phyloP scores from a whole-genome alignment of 768 basidiomycete species.

The Mycena belliarum region DNA sequence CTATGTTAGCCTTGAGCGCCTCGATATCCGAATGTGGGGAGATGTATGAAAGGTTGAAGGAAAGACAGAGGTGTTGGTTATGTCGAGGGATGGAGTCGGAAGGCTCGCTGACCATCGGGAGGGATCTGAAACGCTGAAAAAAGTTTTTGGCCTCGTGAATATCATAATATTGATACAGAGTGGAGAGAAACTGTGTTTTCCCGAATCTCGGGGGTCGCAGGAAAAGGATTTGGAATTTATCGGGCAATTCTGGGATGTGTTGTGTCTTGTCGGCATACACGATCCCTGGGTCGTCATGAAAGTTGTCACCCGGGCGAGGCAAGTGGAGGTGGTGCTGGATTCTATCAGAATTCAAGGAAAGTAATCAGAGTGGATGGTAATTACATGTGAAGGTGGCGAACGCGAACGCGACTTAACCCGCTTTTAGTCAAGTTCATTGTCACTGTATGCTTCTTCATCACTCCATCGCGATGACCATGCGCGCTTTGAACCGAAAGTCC shows the following conservation, averaged over 20 bases:
- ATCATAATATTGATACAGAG: background rate
- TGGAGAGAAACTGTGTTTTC: slow-evolving; percentile 4
- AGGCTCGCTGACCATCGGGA: background rate
- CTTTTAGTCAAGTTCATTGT: background rate
- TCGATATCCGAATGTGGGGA: background rate
- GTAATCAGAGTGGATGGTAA: too few relatives aligned
- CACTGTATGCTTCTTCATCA: background rate
- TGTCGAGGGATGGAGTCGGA: background rate
- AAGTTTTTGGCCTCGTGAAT: background rate
- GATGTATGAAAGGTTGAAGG: background rate
- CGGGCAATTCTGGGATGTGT: background rate
- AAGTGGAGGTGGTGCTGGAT: background rate
- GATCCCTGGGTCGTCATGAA: background rate
- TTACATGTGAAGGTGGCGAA: too few relatives aligned
- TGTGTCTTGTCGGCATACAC: slow-evolving; percentile 1
- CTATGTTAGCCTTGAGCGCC: background rate
- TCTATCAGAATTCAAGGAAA: background rate
- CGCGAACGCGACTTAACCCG: too few relatives aligned
- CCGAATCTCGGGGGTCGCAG: slow-evolving; percentile 5
- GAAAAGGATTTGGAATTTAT: background rate
- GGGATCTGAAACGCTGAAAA: background rate
- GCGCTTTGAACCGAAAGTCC: background rate
- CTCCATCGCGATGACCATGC: background rate
- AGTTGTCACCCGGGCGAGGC: background rate
- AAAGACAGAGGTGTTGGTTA: slow-evolving; percentile 1